phyloP scores from a whole-genome alignment of 2,329 filamentous ascomycete species.

The Claviceps sp. region DNA sequence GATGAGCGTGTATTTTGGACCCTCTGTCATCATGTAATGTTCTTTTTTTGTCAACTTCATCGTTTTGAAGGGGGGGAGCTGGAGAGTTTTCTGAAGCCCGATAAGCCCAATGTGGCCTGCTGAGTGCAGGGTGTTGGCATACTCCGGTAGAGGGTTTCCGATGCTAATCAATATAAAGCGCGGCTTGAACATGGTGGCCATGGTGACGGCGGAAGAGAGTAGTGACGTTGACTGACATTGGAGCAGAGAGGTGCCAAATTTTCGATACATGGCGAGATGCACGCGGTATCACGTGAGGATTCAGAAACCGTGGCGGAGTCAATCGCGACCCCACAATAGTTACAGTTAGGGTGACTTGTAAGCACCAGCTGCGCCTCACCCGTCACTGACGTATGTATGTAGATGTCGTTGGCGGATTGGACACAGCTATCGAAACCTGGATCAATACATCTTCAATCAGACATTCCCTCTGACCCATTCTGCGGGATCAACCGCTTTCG shows the following conservation, averaged over 20 bases:
- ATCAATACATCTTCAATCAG: neutral
- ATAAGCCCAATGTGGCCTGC: slow-evolving; percentile 71
- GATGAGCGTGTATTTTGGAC: slow-evolving; percentile 49
- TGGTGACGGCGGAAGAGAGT: neutral
- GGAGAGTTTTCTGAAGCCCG: slow-evolving; percentile 34
- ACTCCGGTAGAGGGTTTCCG: slow-evolving; percentile 68
- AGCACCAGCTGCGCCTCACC: slow-evolving; percentile 5
- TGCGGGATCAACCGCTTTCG: neutral
- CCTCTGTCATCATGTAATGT: slow-evolving; percentile 31
- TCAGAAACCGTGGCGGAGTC: slow-evolving; percentile 6
- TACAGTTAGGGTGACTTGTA: neutral
- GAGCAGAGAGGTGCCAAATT: neutral
- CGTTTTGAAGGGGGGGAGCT: slow-evolving; percentile 35
- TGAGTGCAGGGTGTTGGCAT: slow-evolving; percentile 62
- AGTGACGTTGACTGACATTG: neutral
- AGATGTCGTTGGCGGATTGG: slow-evolving; percentile 12
- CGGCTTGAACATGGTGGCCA: slow-evolving; percentile 22
- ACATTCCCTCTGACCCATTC: neutral
- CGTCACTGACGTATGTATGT: slow-evolving; percentile 11
- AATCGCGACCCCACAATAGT: neutral
- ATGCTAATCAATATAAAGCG: slow-evolving; percentile 72
- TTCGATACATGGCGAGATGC: neutral
- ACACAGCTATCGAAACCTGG: slow-evolving; percentile 19
- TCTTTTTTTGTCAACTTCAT: slow-evolving; percentile 36
- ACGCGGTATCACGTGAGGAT: slow-evolving; percentile 18